Base-by-base conservation (phyloP, 2,329 filamentous ascomycete species). In the Stemphylium beticola region DNA sequence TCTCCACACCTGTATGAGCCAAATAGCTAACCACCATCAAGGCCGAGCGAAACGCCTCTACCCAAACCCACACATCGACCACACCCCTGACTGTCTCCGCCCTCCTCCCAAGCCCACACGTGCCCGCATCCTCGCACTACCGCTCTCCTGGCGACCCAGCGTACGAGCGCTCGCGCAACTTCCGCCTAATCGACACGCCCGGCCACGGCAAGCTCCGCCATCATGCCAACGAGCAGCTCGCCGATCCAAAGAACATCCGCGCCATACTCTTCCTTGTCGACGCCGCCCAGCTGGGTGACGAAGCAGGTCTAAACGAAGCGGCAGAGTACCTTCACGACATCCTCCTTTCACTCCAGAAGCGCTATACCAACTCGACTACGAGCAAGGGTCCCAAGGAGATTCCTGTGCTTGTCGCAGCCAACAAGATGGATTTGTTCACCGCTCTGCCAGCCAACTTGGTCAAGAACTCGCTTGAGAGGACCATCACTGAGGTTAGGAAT, bases 341-440 rank as follows among this genome's bases (percentile, higher is more conserved):
- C 0, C 83, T 99, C n/a, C 82, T 98, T 3, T 74, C 84, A 3
- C 81, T 99, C 54, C 95, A 98, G 79, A 90, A 88, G 76, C 83
- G 88, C 41, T 83, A 86, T 43, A 83, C 85, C 26, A 76, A 77
- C 56, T 74, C 77, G 34, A 86, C 83, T 59, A 82, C 82, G 1
- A 80, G 82, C 40, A 87, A 86, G 65, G 81, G 80, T 0, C 82
- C 85, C 0, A 77, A 80, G 18, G 81, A 84, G 18, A 82, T 95
- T 8, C 87, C 90, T 0, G 83, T 99, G 7, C 82, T 99, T 32
- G 81, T 99, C 31, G 93, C 92, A 1, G 93, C 92, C 49, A 99
- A 98, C 77, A 99, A 99, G 82, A 84, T 92, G 72, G 95, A 99
- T 74, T 82, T 99, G 1, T 99, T 99, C 74, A 97, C 95, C 0